Evolutionary conservation across 164 flowering plant genomes (phyloP).

Genomic region (Akebia trifoliata): DNA sequence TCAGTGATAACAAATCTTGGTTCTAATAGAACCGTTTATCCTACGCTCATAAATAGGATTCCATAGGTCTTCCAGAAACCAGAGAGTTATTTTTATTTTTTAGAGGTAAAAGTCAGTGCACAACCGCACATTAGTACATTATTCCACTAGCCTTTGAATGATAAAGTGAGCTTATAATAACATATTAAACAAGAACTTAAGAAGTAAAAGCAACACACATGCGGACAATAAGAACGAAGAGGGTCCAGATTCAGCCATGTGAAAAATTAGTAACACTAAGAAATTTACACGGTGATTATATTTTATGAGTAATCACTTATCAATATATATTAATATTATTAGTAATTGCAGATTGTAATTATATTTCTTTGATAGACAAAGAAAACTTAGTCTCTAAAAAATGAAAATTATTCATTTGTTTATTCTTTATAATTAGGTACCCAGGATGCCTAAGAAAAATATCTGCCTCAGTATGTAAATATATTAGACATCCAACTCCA

Average conservation of each 20-base stretch:
- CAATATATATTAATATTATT: no score
- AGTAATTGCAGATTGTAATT: no score
- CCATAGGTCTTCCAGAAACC: not conserved
- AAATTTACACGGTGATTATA: not conserved
- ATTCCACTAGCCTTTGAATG: not conserved
- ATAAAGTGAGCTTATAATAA: not conserved
- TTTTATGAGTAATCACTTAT: not conserved
- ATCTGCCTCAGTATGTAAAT: no score
- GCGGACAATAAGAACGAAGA: not conserved
- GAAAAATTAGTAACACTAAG: not conserved
- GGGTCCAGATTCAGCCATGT: not conserved
- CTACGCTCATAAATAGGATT: not conserved
- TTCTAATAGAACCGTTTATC: no score
- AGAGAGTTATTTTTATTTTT: no score
- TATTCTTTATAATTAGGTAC: no score
- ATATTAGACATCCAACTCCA: no score
- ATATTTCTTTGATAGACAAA: no score
- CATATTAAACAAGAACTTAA: not conserved
- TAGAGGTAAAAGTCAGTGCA: not conserved
- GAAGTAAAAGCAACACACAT: not conserved
- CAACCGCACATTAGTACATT: not conserved
- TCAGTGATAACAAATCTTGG: no score
- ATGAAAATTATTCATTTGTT: no score
- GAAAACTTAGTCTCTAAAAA: no score
- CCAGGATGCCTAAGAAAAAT: no score